Base-by-base conservation (phyloP, 177 flowering plant genomes). In the Vitis hybrid region DNA sequence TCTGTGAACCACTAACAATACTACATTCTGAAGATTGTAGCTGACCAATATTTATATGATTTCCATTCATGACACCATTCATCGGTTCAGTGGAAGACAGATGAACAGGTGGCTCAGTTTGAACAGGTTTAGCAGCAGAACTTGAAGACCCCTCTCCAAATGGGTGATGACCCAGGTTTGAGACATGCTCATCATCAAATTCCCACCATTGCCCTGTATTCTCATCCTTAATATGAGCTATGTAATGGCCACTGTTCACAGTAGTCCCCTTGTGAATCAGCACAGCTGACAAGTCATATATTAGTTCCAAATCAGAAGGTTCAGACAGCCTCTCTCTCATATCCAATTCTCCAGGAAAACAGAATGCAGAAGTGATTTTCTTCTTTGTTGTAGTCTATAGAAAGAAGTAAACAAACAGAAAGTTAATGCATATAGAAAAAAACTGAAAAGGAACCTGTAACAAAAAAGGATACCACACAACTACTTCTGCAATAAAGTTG, bases 201-300 rank as follows among this genome's bases (percentile, higher is more conserved):
- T 93, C 90, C 99, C 99, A 96, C 99, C 99, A 96, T 60, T 78
- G 82, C 49, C 93, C 97, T 11, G 91, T 86, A 56, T 72, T 82
- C 61, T 82, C 88, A 83, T 96, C 95, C 83, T 87, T 93, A 63
- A 96, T 92, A 75, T 90, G 92, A 62, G 97, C 98, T 27, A 92
- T 73, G 75, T 96, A 96, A 75, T 96, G 99, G 49, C 99, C 99
- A 84, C 97, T 89, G 64, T 93, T 91, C 58, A 87, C 98, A 72
- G 97, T 95, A 73, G 90, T 81, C 59, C 99, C 98, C 86, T 88
- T 93, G 88, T 96, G 99, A 70, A 93, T 84, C 73, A 96, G 72
- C 35, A 93, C 90, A 54, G 98, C 98, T 61, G 98, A 87, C 80
- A 96, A 74, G 71, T 92, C 97, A 81, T 91, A 92, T 40, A 82